These are phyloP conservation scores for Penicillium glabrum DNA, from an alignment of 2,329 filamentous ascomycete species.

Conservation along the genomic window DNA sequence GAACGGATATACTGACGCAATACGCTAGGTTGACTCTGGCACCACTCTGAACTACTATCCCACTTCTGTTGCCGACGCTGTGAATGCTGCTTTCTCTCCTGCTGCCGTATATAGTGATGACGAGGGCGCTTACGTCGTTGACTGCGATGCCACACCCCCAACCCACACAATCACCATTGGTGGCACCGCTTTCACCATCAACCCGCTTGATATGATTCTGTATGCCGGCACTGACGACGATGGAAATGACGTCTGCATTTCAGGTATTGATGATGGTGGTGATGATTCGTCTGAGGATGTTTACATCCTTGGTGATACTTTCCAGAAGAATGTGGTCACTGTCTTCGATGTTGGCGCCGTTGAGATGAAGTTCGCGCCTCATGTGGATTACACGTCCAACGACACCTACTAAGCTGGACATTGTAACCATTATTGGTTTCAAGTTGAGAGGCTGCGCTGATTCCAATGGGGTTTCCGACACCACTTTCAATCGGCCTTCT, in stretches of 20 bases:
- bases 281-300: slow-evolving; percentile 7
- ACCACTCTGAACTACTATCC: slow-evolving; percentile 39
- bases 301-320: slow-evolving; percentile 41
- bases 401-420: slow-evolving; percentile 7
- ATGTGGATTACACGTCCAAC: slow-evolving; percentile 13
- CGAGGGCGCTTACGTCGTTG: slow-evolving; percentile 39
- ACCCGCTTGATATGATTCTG: slow-evolving; percentile 29
- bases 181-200: slow-evolving; percentile 31
- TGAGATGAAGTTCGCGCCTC: slow-evolving; percentile 35
- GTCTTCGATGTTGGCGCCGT: slow-evolving; percentile 51
- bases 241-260: slow-evolving; percentile 16
- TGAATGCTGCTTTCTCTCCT: slow-evolving; percentile 44
- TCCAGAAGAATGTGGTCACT: slow-evolving; percentile 50
- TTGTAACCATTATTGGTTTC: neutral
- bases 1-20: neutral
- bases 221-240: slow-evolving; percentile 14
- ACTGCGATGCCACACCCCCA: slow-evolving; percentile 44
- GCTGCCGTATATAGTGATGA: slow-evolving; percentile 34
- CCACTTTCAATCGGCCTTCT: too few species aligned
- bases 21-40: slow-evolving; percentile 25
- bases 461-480: too few species aligned
- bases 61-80: slow-evolving; percentile 32
- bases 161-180: slow-evolving; percentile 43
- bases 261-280: slow-evolving; percentile 15
- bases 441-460: neutral